Percentiles rank a stretch among this genome's conserved stretches.
Conservation (phyloP, 179 eudicot species). For the Vitellaria paradoxa region DNA sequence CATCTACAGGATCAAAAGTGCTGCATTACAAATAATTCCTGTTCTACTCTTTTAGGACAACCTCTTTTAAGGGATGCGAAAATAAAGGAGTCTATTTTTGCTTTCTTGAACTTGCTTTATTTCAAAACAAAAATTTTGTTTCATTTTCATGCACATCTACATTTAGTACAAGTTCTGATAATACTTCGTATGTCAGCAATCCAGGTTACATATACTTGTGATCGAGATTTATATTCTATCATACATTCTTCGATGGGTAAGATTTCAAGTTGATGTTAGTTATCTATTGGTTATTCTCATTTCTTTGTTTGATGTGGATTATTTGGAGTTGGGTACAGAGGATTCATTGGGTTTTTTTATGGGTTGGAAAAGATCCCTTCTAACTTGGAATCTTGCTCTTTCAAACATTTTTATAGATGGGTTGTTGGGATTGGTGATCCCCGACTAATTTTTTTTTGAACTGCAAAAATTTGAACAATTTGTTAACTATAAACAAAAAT, state of each 20-base stretch:
- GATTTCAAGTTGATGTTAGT: neutral
- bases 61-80: neutral
- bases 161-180: neutral
- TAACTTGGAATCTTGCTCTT: too few species aligned
- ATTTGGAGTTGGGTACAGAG: too few species aligned
- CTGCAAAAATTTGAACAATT: too few species aligned
- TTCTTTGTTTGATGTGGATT: too few species aligned
- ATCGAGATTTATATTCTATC: neutral
- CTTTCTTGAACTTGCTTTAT: neutral
- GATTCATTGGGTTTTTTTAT: too few species aligned
- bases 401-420: too few species aligned
- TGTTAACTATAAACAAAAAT: neutral
- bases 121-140: neutral
- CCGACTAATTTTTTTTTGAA: too few species aligned
- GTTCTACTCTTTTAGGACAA: neutral
- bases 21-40: neutral
- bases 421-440: too few species aligned
- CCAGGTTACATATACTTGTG: neutral
- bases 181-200: neutral
- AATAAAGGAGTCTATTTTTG: neutral
- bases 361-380: too few species aligned
- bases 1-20: neutral
- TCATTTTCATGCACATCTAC: neutral
- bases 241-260: neutral
- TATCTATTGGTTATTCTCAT: neutral